Conservation (phyloP, 495 filamentous ascomycete species). For the Thermothielavioides terrestris region DNA sequence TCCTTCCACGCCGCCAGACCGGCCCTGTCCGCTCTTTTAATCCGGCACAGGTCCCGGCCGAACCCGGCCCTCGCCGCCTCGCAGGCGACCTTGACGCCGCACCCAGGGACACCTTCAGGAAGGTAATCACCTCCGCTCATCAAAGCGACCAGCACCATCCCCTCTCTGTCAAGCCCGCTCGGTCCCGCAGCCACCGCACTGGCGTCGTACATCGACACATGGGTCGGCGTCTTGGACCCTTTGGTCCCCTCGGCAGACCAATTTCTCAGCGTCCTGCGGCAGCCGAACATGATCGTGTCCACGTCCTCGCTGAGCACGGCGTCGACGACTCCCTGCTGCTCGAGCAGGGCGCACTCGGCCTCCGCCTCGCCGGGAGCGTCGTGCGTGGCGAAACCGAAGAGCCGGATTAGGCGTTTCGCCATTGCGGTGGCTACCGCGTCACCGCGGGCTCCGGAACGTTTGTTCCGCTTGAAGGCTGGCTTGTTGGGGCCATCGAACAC, state of each 20-base stretch:
- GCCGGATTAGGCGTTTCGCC: constrained; percentile 68
- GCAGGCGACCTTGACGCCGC: constrained; percentile 77
- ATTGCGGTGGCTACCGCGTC: constrained; percentile 47
- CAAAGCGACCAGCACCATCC: constrained; percentile 90
- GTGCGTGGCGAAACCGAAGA: constrained; percentile 79
- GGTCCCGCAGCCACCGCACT: constrained; percentile 41
- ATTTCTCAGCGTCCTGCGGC: constrained; percentile 64
- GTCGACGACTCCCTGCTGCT: constrained; percentile 79
- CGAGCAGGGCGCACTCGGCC: constrained; percentile 86
- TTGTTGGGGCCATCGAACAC: constrained; percentile 92
- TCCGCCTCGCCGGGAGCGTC: constrained; percentile 93
- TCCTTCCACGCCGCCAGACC: constrained; percentile 65
- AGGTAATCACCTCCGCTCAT: constrained; percentile 96
- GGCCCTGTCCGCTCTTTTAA: constrained; percentile 41
- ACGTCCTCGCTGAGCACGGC: constrained; percentile 96
- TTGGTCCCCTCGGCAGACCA: constrained; percentile 67
- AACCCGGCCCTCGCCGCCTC: constrained; percentile 87
- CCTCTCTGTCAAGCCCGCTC: constrained; percentile 62
- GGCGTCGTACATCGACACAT: constrained; percentile 69
- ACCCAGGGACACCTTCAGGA: constrained; percentile 79
- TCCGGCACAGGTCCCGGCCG: constrained; percentile 62
- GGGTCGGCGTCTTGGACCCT: constrained; percentile 63
- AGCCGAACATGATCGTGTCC: constrained; percentile 97
- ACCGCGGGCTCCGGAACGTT: constrained; percentile 44
- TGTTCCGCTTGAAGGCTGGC: constrained; percentile 83